Conservation (phyloP, 768 basidiomycete species). For the Mrakia blollopis region DNA sequence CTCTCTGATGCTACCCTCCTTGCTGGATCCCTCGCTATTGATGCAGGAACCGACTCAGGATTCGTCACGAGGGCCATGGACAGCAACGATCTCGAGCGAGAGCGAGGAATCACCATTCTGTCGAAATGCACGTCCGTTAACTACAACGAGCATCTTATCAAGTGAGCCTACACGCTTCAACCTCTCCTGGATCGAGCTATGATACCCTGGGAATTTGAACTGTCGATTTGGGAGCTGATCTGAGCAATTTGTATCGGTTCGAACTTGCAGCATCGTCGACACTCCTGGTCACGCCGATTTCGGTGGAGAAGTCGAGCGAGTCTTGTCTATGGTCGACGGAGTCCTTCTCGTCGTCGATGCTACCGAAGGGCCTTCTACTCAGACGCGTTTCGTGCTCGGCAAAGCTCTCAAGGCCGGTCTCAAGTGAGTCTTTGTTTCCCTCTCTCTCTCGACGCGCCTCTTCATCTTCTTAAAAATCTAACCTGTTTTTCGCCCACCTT, state of each 20-base stretch:
- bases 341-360: slow-evolving; percentile 32
- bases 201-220: too few species aligned
- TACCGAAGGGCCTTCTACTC: slow-evolving; percentile 35
- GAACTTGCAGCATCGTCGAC: slow-evolving; percentile 30
- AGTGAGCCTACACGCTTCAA: slow-evolving; percentile 18
- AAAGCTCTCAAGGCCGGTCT: slow-evolving; percentile 31
- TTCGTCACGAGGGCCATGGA: slow-evolving; percentile 33
- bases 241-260: not conserved
- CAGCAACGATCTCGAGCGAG: slow-evolving; percentile 32
- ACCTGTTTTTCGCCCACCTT: not conserved
- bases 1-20: slow-evolving; percentile 13
- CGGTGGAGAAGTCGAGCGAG: slow-evolving; percentile 33
- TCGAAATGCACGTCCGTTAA: slow-evolving; percentile 29
- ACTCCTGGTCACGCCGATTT: slow-evolving; percentile 34
- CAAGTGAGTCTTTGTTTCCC: slow-evolving; percentile 4
- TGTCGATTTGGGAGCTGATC: not conserved
- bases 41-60: slow-evolving; percentile 24
- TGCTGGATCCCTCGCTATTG: not conserved
- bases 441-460: not conserved
- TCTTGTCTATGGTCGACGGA: slow-evolving; percentile 33
- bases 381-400: slow-evolving; percentile 40
- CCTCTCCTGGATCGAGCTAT: too few species aligned
- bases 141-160: slow-evolving; percentile 33
- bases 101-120: slow-evolving; percentile 33
- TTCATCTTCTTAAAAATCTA: too few species aligned